These are phyloP conservation scores for Debaryomyces coudertii DNA, from an alignment of 1,139 yeast species.

Conservation along the genomic window DNA sequence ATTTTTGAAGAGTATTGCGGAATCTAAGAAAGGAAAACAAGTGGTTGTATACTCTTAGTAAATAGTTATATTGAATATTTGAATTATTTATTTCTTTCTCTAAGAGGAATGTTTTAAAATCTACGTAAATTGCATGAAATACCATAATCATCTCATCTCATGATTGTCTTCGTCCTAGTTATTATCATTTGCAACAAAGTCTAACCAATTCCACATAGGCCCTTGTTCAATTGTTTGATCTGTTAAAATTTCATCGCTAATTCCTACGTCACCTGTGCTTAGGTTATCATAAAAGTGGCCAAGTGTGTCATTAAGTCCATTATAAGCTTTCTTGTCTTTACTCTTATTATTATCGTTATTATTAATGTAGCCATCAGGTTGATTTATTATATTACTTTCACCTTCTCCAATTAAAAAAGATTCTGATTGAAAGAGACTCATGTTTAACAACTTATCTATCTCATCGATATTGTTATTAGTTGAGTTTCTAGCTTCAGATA, in stretches of 20 bases:
- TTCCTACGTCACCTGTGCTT: constrained; percentile 16
- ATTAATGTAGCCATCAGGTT: background rate
- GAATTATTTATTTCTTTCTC: background rate
- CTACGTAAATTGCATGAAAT: background rate
- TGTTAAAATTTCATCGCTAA: constrained; percentile 20
- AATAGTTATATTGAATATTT: background rate
- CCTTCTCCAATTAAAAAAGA: constrained; percentile 26
- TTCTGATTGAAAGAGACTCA: constrained; percentile 44
- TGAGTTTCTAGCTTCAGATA: background rate
- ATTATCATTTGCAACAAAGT: constrained; percentile 26
- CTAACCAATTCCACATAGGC: constrained; percentile 35
- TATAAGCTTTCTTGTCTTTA: background rate
- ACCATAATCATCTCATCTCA: background rate
- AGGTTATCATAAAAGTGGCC: constrained; percentile 5
- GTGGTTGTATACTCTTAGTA: constrained; percentile 28
- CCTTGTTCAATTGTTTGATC: constrained; percentile 13
- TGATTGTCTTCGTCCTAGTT: no score
- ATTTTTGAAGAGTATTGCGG: constrained; percentile 52
- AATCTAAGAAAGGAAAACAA: constrained; percentile 41
- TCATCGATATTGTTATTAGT: constrained; percentile 32
- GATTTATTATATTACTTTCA: constrained; percentile 4
- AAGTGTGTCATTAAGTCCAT: constrained; percentile 18
- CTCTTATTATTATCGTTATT: background rate
- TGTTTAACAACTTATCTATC: constrained; percentile 43
- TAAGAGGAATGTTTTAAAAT: background rate